Conservation (phyloP, 2,329 filamentous ascomycete species). For the Alternaria angustiovoidea region DNA sequence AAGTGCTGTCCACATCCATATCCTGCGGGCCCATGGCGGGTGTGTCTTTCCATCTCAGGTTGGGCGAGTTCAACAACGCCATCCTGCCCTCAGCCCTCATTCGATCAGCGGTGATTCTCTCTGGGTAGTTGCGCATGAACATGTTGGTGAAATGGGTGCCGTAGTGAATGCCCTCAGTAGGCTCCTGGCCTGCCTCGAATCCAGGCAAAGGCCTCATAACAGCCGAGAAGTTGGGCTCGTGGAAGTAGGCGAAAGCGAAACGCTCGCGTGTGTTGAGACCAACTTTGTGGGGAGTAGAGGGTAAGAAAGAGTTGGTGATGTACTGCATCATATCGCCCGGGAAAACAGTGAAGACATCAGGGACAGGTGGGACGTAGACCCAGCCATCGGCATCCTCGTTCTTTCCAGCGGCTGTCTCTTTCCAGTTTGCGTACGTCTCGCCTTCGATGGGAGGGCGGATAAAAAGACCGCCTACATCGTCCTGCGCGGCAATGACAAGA, state of each 20-base stretch:
- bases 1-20: not conserved
- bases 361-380: constrained; percentile 58
- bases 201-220: constrained; percentile 15
- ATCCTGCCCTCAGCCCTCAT: constrained; percentile 14
- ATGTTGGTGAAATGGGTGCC: constrained; percentile 18
- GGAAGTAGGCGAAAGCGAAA: constrained; percentile 19
- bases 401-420: constrained; percentile 55
- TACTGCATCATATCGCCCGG: constrained; percentile 39
- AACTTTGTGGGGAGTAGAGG: constrained; percentile 17
- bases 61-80: constrained; percentile 9
- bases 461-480: constrained; percentile 62
- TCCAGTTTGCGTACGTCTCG: constrained; percentile 58
- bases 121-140: constrained; percentile 20
- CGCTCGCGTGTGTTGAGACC: constrained; percentile 18
- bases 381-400: constrained; percentile 57
- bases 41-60: constrained; percentile 5
- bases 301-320: constrained; percentile 17
- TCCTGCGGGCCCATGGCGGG: not conserved
- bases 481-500: constrained; percentile 61
- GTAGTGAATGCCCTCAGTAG: constrained; percentile 13
- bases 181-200: constrained; percentile 11
- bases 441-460: constrained; percentile 54
- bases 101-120: constrained; percentile 7
- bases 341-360: constrained; percentile 60
- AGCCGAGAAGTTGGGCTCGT: constrained; percentile 17